Base-by-base conservation (phyloP, 768 basidiomycete species). In the Mycena pura region DNA sequence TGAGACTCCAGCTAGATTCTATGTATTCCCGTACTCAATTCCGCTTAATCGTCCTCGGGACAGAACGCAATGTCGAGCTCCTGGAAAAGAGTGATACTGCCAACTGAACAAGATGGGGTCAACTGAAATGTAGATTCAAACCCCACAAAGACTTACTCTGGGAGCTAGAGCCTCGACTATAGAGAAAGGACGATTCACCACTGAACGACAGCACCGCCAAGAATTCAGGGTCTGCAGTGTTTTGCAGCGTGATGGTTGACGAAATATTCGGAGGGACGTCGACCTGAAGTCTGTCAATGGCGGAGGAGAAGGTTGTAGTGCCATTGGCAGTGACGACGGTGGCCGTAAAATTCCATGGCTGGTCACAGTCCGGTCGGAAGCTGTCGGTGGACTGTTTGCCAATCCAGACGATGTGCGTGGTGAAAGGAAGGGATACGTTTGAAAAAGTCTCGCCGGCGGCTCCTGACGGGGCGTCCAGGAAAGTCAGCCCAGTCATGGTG, bases 291-390 rank as follows among this genome's bases (percentile, higher is more conserved):
- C 9, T 24, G 27, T 49, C 34, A 17, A 49, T 36, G 34, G 32
- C 48, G 48, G 48, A 49, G 15, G 13, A 34, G 31, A 29, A 17
- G 29, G 32, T 15, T 21, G 48, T 49, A 14, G 48, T 49, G 21
- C 48, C 48, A 22, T 49, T 34, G 6, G 48, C 32, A 11, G 48
- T 29, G 48, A 36, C 32, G 14, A 49, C 48, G 15, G 48, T 49
- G 5, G 48, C 48, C 13, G 48, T 49, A 15, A 49, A 49, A 24
- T 49, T 49, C 48, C 48, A 49, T 24, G 48, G 21, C 48, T 49
- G 3, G 11, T 6, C 10, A 32, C 48, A 49, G 4, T 22, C 13
- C 13, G 6, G 5, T 15, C 25, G 14, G 3, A 13, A 7, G 22
- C 19, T 38, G 32, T 36, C 19, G 34, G 21, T 38, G 22, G 15